phyloP scores from a whole-genome alignment of 805 yeast genomes.

The Suhomyces prunicola region DNA sequence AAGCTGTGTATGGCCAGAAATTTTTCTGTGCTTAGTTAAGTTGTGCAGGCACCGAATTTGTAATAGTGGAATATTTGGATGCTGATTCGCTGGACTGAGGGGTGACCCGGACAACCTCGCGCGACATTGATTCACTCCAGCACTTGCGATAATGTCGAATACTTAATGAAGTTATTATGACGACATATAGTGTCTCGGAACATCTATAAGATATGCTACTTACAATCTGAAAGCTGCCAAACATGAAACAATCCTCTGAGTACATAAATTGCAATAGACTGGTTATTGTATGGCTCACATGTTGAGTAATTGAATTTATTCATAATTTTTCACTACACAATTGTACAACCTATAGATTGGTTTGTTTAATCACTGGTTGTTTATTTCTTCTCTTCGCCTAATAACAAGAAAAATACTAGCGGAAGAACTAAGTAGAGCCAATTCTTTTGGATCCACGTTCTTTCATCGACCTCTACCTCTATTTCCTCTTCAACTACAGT shows the following conservation, averaged over 20 bases:
- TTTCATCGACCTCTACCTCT: slow-evolving; percentile 21
- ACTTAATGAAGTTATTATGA: not conserved
- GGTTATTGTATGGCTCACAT: not conserved
- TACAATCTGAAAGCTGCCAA: not conserved
- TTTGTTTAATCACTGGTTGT: not conserved
- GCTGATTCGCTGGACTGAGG: slow-evolving; percentile 26
- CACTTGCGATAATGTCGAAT: not conserved
- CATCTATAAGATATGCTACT: not conserved
- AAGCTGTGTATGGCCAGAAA: slow-evolving; percentile 5
- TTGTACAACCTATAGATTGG: not conserved
- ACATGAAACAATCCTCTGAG: not conserved
- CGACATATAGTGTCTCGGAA: not conserved
- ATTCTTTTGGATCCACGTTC: slow-evolving; percentile 56
- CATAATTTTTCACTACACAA: not conserved
- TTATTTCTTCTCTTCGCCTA: slow-evolving; percentile 16
- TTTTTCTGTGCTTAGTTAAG: slow-evolving; percentile 3
- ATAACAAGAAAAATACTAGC: slow-evolving; percentile 31
- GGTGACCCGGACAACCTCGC: slow-evolving; percentile 4
- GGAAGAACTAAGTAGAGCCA: slow-evolving; percentile 63
- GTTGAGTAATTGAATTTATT: not conserved
- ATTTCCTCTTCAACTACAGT: slow-evolving; percentile 18
- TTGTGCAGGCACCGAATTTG: slow-evolving; percentile 5
- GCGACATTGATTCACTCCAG: not conserved
- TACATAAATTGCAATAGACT: not conserved
- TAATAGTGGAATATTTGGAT: slow-evolving; percentile 19